These are phyloP conservation scores for Malus sylvestris DNA, from an alignment of 306 rosid genomes.

Conservation along the genomic window DNA sequence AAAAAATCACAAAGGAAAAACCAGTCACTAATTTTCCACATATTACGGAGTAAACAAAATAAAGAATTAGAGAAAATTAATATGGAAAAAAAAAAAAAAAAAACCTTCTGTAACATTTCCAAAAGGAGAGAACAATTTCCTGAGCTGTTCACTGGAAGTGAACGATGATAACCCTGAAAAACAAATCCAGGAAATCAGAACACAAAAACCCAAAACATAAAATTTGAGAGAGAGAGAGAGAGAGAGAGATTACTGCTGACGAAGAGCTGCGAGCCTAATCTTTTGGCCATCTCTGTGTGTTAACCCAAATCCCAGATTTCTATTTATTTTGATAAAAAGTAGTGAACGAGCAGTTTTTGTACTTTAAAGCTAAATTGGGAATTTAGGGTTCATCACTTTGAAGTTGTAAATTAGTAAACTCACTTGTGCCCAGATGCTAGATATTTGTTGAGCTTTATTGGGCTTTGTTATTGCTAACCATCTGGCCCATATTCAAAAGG, in stretches of 20 bases:
- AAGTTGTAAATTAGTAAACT: too few species aligned
- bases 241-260: constrained; percentile 43
- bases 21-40: neutral
- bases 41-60: neutral
- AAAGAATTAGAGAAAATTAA: neutral
- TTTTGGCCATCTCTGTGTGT: constrained; percentile 33
- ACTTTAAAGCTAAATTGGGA: too few species aligned
- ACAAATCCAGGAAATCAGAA: constrained; percentile 6
- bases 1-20: neutral
- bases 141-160: constrained; percentile 39
- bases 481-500: neutral
- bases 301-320: neutral
- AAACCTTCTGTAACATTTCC: constrained; percentile 53
- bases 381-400: too few species aligned
- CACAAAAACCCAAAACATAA: neutral
- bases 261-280: constrained; percentile 41
- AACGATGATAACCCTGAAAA: constrained; percentile 55
- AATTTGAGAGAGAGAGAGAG: neutral
- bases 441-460: neutral
- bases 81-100: neutral
- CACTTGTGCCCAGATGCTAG: too few species aligned
- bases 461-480: neutral
- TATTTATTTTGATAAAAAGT: neutral
- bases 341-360: neutral
- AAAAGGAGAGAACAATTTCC: constrained; percentile 52